Base-by-base conservation (phyloP, 2,329 filamentous ascomycete genomes). In the Penicillium sp. region DNA sequence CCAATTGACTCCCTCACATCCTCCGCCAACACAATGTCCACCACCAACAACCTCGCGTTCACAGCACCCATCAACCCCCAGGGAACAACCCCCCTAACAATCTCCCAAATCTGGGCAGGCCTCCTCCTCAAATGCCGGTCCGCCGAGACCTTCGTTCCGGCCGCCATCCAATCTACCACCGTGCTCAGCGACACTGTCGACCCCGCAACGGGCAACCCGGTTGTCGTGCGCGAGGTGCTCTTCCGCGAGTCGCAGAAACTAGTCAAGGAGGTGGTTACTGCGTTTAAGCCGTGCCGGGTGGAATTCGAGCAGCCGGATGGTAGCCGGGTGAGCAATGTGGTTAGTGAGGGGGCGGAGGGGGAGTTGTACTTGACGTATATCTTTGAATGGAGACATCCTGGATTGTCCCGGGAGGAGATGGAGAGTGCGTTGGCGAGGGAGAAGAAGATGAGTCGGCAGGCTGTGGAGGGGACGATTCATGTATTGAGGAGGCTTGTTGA, bases 301-400 rank as follows among this genome's bases (percentile, higher is more conserved):
- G 70, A 72, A 5, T 73, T 73, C 54, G 60, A 55, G 7, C 71
- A 73, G 55, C 65, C 68, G 0, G 57, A 67, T 37, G 71, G 70
- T 20, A 71, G 64, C 53, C 63, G 62, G 2, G 53, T 73, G 4
- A 64, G 60, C 38, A 73, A 73, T 50, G 65, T 69, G 1, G 37
- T 76, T 41, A 75, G 71, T 28, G 65, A 74, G 12, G 75, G 74
- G 2, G 62, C 64, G 0, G 64, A 64, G 10, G 73, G 71, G 6
- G 71, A 75, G 8, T 47, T 79, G n/a, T 74, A 71, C 52, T 67
- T 79, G 69, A 79, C 76, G 1, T 79, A 77, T 65, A 70, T 72
- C 2, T 79, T 79, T 61, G 75, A 78, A 53, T 79, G 75, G 74
- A 65, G 69, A 52, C 74, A 76, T 63, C 69, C 69, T 0, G 73